Base-by-base conservation (phyloP, 2,329 filamentous ascomycete species). In the Trichoderma oligosporum region DNA sequence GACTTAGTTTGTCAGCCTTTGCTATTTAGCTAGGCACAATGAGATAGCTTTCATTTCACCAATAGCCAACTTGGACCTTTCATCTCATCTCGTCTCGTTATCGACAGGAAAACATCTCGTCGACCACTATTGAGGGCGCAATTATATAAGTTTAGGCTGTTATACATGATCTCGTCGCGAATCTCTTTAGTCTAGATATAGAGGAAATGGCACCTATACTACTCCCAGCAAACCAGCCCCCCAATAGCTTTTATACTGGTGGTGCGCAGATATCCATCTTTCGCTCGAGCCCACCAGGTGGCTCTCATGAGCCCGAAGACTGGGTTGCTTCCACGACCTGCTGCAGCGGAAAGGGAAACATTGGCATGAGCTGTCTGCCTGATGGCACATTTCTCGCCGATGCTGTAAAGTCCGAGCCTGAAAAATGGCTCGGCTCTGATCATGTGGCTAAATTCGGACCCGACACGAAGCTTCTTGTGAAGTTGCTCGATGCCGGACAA, bases 401-500 rank as follows among this genome's bases (percentile, higher is more conserved):
- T 39, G 60, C 61, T 27, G 14, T 65, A 4, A 20, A 48, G 1
- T 47, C 53, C 5, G 59, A 62, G 2, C 61, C 61, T 0, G 59
- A 62, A 5, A 45, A 45, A 4, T 65, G 63, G 63, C 60, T 63
- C 1, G 63, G 63, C 7, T n/a, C 44, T 2, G 39, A 59, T 0
- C 62, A 65, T 47, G 42, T 61, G 1, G 56, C 53, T 7, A 58
- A 58, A 9, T 60, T 58, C 25, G 62, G 62, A 12, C 24, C 33
- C 24, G 61, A 65, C 39, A 62, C 60, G 3, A 62, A 65, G 44
- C 47, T 65, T 3, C 55, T 64, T 4, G 58, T 65, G 29, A 64
- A 65, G 61, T 51, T 65, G 18, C 60, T 65, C n/a, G 63, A 65
- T 27, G 57, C 62, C 7, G 61, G 59, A 1, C 62, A 64, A 42